Evolutionary conservation across 768 basidiomycete species (phyloP), one percentile per base, ranked within the genome.

Genomic region (Calvatia gigantea): DNA sequence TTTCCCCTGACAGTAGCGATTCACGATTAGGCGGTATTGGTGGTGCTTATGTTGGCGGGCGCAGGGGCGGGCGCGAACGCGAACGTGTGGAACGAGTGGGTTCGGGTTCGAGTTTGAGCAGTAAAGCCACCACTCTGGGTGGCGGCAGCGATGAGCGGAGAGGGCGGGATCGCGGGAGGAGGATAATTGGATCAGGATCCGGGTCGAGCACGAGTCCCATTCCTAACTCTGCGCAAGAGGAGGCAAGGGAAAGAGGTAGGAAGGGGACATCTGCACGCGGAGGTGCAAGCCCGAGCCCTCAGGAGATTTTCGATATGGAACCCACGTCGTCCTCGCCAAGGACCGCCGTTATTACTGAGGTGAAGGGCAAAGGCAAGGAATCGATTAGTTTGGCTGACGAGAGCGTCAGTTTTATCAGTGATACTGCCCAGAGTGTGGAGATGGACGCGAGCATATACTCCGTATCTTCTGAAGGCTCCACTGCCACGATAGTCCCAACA

Each of bases 131-230:
- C 54, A 60, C 38, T 64, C 65, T 23, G 58, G 60, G 28, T 70
- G 68, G 6, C 59, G 65, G 49, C 67, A 69, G 32, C 27, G 56
- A 56, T 25, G 69, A 68, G 51, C 60, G 67, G 52, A 66, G 79
- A 44, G 80, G 76, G 2, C 66, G 79, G 58, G 79, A 80, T 32
- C 63, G 74, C 68, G 58, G 62, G 61, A 52, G 70, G 68, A 58
- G 27, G 46, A 49, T 43, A 45, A 58, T 58, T 12, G 51, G 48
- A 17, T 59, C 44, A 43, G 58, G 51, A 5, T 29, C 39, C 35
- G 58, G 56, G 44, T 56, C 33, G 33, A 61, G 45, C 49, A n/a
- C n/a, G 32, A 51, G 54, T 33, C 48, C 51, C 25, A 46, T 33
- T 38, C 48, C 52, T n/a, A n/a, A n/a, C 19, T 23, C 28, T 23